phyloP scores from a whole-genome alignment of 306 rosid species.

The Spatholobus suberectus region DNA sequence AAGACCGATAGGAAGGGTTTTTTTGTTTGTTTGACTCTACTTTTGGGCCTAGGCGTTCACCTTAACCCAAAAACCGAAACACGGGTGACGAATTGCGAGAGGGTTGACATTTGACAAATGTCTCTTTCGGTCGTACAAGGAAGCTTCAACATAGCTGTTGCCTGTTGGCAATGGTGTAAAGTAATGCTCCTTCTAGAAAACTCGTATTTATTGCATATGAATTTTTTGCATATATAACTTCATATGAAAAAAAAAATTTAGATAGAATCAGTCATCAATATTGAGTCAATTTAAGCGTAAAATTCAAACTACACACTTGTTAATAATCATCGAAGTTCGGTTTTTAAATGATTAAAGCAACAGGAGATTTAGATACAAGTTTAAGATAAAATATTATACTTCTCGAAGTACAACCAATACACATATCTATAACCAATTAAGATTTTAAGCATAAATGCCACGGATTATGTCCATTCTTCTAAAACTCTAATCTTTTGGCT shows the following conservation, averaged over 20 bases:
- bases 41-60: background rate
- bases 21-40: background rate
- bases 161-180: background rate
- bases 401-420: background rate
- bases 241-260: background rate
- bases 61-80: too few species aligned
- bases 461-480: constrained; percentile 22
- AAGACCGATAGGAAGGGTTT: too few species aligned
- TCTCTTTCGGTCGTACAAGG: background rate
- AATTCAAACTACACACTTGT: background rate
- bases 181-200: background rate
- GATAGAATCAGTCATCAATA: background rate
- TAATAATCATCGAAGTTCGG: constrained; percentile 3
- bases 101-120: background rate
- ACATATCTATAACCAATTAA: constrained; percentile 25
- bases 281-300: background rate
- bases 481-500: constrained; percentile 17
- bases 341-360: background rate
- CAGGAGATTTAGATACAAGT: constrained; percentile 3
- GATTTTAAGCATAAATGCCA: constrained; percentile 13
- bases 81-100: too few species aligned
- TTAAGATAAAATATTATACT: constrained; percentile 19
- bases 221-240: background rate
- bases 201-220: background rate
- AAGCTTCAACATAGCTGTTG: background rate